phyloP scores from a whole-genome alignment of 257 asterid species.

The Fraxinus pennsylvanica region DNA sequence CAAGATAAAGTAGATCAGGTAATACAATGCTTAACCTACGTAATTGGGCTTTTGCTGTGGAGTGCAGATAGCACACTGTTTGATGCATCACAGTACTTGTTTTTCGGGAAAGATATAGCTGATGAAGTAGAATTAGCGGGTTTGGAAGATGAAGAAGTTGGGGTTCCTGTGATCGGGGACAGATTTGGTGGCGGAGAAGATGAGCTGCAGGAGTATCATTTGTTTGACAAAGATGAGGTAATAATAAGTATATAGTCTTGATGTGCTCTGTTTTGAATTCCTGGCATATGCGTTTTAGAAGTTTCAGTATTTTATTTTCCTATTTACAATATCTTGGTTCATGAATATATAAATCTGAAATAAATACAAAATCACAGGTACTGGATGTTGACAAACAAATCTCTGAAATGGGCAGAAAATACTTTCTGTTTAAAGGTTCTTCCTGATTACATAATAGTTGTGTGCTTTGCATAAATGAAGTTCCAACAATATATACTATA shows the following conservation, averaged over 20 bases:
- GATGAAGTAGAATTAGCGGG: conserved; percentile 79
- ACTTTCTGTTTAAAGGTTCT: too few relatives aligned
- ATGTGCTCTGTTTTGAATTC: conserved; percentile 9
- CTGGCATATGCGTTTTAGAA: neutral
- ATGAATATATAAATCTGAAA: neutral
- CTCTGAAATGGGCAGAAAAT: neutral
- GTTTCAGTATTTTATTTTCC: neutral
- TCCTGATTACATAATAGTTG: too few relatives aligned
- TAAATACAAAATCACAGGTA: neutral
- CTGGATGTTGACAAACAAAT: neutral
- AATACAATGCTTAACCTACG: neutral
- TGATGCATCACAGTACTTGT: conserved; percentile 83
- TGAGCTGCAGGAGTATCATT: conserved; percentile 71
- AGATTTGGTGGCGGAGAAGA: conserved; percentile 51
- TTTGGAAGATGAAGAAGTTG: conserved; percentile 59
- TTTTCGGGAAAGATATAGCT: conserved; percentile 64
- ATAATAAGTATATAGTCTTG: neutral
- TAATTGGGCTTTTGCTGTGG: neutral
- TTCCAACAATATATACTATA: neutral
- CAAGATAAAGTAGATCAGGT: neutral
- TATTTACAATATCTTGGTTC: neutral
- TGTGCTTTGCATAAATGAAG: neutral
- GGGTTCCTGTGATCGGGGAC: conserved; percentile 46
- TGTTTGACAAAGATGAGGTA: conserved; percentile 89
- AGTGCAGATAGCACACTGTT: conserved; percentile 62